Evolutionary conservation across 495 filamentous ascomycete genomes (phyloP).

Genomic region (Aspergillus heteromorphus): DNA sequence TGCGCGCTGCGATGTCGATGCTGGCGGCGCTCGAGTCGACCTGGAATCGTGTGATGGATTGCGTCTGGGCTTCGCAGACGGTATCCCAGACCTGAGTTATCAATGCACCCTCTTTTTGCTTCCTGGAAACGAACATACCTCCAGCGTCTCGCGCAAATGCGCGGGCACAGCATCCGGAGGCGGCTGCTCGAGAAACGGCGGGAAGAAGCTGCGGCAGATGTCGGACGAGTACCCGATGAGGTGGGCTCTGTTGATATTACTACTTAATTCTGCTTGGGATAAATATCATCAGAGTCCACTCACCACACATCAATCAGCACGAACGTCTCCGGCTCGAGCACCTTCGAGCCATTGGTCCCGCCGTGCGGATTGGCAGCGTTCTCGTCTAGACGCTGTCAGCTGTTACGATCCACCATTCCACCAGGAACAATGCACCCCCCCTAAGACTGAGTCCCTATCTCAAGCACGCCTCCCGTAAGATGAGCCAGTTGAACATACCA

Average conservation of each 20-base stretch:
- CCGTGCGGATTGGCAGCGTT: conserved; percentile 51
- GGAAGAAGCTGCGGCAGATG: conserved; percentile 53
- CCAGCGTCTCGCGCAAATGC: conserved; percentile 38
- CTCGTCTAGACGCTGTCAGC: conserved; percentile 27
- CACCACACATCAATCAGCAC: conserved; percentile 53
- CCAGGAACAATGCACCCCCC: too few relatives aligned
- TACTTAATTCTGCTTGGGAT: conserved; percentile 1
- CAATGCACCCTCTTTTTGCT: too few relatives aligned
- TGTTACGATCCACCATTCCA: too few relatives aligned
- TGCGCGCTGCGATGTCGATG: conserved; percentile 49
- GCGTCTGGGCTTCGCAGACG: conserved; percentile 47
- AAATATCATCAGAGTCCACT: background rate
- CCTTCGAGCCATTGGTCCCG: conserved; percentile 44
- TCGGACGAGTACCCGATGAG: conserved; percentile 54
- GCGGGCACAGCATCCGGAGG: conserved; percentile 4
- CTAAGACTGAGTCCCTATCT: too few relatives aligned
- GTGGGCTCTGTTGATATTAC: conserved; percentile 37
- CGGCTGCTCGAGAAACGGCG: conserved; percentile 25
- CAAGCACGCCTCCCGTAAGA: too few relatives aligned
- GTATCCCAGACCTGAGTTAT: conserved; percentile 40
- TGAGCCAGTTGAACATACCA: too few relatives aligned
- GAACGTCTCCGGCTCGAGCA: conserved; percentile 44
- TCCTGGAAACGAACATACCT: conserved; percentile 4
- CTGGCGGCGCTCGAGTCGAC: conserved; percentile 43
- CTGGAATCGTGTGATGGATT: conserved; percentile 35